phyloP scores from a whole-genome alignment of 108 stramenopile species.

The Skeletonema tropicum region DNA sequence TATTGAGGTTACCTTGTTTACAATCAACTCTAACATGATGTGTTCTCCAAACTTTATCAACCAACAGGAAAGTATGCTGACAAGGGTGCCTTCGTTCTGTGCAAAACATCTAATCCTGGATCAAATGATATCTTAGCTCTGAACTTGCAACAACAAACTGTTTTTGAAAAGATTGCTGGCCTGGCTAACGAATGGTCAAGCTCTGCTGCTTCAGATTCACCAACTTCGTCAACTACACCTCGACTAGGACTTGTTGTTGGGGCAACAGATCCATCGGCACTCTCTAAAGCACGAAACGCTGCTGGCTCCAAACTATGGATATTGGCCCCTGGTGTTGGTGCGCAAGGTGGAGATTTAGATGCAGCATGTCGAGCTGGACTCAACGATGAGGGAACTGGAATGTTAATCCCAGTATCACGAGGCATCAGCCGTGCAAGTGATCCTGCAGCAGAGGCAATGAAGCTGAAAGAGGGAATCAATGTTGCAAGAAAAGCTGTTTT shows the following conservation, averaged over 20 bases:
- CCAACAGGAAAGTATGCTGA: slow-evolving; percentile 66
- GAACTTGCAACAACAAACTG: slow-evolving; percentile 53
- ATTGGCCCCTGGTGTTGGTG: slow-evolving; percentile 97
- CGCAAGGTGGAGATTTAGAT: slow-evolving; percentile 94
- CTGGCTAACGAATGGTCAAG: slow-evolving; percentile 69
- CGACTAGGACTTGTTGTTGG: slow-evolving; percentile 96
- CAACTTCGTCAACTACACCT: slow-evolving; percentile 40
- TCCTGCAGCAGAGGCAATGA: slow-evolving; percentile 81
- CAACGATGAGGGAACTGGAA: slow-evolving; percentile 75
- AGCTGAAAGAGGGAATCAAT: slow-evolving; percentile 78
- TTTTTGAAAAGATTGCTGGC: slow-evolving; percentile 90
- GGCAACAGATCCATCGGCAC: slow-evolving; percentile 91
- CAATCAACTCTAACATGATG: not conserved
- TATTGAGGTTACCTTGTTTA: not conserved
- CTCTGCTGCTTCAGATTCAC: slow-evolving; percentile 45
- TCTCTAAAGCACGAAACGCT: slow-evolving; percentile 76
- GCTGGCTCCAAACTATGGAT: slow-evolving; percentile 91
- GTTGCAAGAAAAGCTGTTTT: slow-evolving; percentile 33
- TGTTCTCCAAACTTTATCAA: not conserved
- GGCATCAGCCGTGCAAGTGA: slow-evolving; percentile 88
- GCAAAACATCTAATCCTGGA: slow-evolving; percentile 98
- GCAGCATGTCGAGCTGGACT: slow-evolving; percentile 83
- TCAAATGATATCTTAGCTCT: slow-evolving; percentile 91
- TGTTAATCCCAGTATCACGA: slow-evolving; percentile 95
- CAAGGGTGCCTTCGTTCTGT: slow-evolving; percentile 95